phyloP scores from a whole-genome alignment of 2,329 filamentous ascomycete species.

The Venturia pyrina region DNA sequence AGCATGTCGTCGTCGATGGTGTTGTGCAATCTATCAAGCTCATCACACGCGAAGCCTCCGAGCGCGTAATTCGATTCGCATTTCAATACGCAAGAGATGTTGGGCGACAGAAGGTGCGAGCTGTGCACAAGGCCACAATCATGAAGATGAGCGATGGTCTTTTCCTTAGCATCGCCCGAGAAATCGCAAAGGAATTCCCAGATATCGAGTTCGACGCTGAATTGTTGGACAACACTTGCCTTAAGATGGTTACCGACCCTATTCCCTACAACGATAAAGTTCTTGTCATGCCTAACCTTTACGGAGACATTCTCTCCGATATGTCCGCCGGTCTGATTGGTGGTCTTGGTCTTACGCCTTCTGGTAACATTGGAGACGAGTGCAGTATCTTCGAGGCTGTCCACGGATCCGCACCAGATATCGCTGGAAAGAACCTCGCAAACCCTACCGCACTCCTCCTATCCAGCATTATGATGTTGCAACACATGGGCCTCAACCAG shows the following conservation, averaged over 20 bases:
- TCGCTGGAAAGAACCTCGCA: constrained; percentile 88
- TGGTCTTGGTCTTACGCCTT: constrained; percentile 92
- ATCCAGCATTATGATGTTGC: constrained; percentile 98
- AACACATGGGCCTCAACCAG: constrained; percentile 86
- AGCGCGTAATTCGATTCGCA: constrained; percentile 92
- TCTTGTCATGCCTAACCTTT: constrained; percentile 93
- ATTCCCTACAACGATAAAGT: constrained; percentile 98
- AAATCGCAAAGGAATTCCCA: constrained; percentile 91
- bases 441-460: constrained; percentile 96
- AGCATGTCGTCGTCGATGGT: constrained; percentile 95
- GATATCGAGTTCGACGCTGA: constrained; percentile 94
- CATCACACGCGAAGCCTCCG: constrained; percentile 87
- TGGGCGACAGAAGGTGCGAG: constrained; percentile 92
- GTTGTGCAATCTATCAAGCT: constrained; percentile 99
- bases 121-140: constrained; percentile 99
- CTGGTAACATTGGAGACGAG: constrained; percentile 97
- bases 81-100: constrained; percentile 96
- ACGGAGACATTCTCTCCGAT: constrained; percentile 98
- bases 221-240: constrained; percentile 96
- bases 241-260: constrained; percentile 97
- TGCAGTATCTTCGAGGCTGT: constrained; percentile 99
- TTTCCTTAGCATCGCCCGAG: constrained; percentile 78
- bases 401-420: constrained; percentile 93
- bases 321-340: constrained; percentile 99
- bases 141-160: constrained; percentile 99